phyloP scores from a whole-genome alignment of 768 basidiomycete species.

The Mycena galericulata region DNA sequence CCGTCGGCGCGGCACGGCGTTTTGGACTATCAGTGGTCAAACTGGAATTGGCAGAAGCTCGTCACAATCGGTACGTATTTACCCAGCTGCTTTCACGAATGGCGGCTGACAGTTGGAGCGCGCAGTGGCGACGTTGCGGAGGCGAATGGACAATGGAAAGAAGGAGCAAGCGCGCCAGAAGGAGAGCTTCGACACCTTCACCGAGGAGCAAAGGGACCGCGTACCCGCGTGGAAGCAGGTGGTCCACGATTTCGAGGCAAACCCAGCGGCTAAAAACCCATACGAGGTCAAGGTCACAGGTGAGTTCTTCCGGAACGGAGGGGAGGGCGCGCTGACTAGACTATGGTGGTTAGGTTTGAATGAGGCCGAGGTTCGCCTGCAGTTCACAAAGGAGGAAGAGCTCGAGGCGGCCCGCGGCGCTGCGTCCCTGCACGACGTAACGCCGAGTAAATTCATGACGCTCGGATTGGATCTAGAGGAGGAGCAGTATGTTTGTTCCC shows the following conservation, averaged over 20 bases:
- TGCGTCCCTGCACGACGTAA: not conserved
- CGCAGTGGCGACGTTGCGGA: not conserved
- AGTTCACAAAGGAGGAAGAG: constrained; percentile 1
- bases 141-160: not conserved
- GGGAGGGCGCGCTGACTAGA: too few species aligned
- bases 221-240: not conserved
- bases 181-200: not conserved
- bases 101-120: too few species aligned
- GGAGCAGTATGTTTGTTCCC: constrained; percentile 11
- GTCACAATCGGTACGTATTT: not conserved
- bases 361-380: not conserved
- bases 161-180: not conserved
- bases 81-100: too few species aligned
- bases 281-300: not conserved
- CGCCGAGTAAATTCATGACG: not conserved
- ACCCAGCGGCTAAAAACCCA: not conserved
- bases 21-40: constrained; percentile 38
- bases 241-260: not conserved
- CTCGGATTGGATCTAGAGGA: constrained; percentile 1
- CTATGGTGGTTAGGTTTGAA: not conserved
- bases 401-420: not conserved
- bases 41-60: constrained; percentile 34
- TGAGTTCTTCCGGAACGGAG: not conserved
- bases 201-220: not conserved
- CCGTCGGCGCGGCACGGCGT: constrained; percentile 37